Base-by-base conservation (phyloP, 225 moss, liverwort and hornwort species). In the Rhytidiadelphus loreus region DNA sequence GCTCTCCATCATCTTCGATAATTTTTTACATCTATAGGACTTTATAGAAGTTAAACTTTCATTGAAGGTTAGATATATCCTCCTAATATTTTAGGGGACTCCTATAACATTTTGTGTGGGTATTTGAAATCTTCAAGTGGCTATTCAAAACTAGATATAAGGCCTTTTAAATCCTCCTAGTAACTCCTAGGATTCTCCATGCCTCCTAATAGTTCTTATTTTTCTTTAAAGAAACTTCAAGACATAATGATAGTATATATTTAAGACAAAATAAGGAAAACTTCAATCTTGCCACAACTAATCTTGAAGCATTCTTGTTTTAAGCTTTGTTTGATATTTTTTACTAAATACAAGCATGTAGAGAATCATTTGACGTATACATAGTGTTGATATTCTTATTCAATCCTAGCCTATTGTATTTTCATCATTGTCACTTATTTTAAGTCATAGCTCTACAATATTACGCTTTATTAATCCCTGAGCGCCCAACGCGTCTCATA, bases 1-100 rank as follows among this genome's bases (percentile, higher is more conserved):
- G 15, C 1, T 3, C 2, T 43, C 5, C 2, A 26, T 26, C 16
- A 16, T 16, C 70, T 25, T 8, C 0, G 1, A 41, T 70, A 41
- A 70, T 2, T 25, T 41, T 1, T 25, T 71, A 70, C 25, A 9
- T 41, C 13, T 70, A 26, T 1, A 39, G 3, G 15, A 70, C 25
- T 70, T 70, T 70, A 1, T 25, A 41, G 26, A 71, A 15, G 26
- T 16, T 26, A 71, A 43, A 41, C 0, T 69, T 13, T 70, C 14
- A 41, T 70, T 15, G 25, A 41, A 71, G 25, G 8, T 71, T 41
- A 15, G 3, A 2, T 5, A 71, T 16, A 71, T 43, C 16, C 0
- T 25, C 3, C 9, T 4, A 41, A 8, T 71, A 16, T 70, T 5
- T 14, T 5, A 41, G 6, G 5, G 5, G 1, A 43, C 9, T 43